These are phyloP conservation scores for Ogataea salicorniae DNA, from an alignment of 805 yeast species.

Conservation along the genomic window DNA sequence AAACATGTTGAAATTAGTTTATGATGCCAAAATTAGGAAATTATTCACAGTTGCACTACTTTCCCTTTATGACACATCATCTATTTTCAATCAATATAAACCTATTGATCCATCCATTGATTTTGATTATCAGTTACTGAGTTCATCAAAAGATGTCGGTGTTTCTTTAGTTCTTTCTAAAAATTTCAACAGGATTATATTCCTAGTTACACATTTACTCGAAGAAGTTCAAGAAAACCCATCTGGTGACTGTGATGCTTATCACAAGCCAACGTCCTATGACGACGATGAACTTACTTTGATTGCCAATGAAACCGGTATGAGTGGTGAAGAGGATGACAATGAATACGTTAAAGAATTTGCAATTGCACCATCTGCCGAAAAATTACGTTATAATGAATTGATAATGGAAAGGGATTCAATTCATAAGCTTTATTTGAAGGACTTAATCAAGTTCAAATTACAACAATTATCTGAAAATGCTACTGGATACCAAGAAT, in stretches of 20 bases:
- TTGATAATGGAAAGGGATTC: conserved; percentile 40
- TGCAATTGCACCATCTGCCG: conserved; percentile 32
- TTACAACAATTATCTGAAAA: conserved; percentile 26
- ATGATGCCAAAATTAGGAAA: conserved; percentile 74
- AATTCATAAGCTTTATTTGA: conserved; percentile 48
- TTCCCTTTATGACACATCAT: conserved; percentile 22
- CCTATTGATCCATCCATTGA: conserved; percentile 15
- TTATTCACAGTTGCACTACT: conserved; percentile 28
- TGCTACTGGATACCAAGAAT: conserved; percentile 31
- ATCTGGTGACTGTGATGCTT: conserved; percentile 51
- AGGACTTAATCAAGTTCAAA: conserved; percentile 34
- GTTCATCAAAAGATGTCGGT: conserved; percentile 18
- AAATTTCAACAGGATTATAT: conserved; percentile 25
- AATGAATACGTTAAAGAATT: conserved; percentile 25
- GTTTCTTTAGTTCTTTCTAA: conserved; percentile 19
- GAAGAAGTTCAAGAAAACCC: conserved; percentile 70
- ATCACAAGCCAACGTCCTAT: conserved; percentile 39
- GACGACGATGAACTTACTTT: conserved; percentile 31
- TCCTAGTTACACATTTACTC: conserved; percentile 36
- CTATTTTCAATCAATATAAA: conserved; percentile 8
- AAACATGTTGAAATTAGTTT: conserved; percentile 42
- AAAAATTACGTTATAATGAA: conserved; percentile 38
- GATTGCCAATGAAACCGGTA: conserved; percentile 17
- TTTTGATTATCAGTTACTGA: conserved; percentile 23
- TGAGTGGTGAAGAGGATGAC: conserved; percentile 19